A percentile compares a stretch with the other conserved stretches of the same genome.
Evolutionary conservation across 2,329 filamentous ascomycete species (phyloP).

Genomic region (Xylariaceae sp.): DNA sequence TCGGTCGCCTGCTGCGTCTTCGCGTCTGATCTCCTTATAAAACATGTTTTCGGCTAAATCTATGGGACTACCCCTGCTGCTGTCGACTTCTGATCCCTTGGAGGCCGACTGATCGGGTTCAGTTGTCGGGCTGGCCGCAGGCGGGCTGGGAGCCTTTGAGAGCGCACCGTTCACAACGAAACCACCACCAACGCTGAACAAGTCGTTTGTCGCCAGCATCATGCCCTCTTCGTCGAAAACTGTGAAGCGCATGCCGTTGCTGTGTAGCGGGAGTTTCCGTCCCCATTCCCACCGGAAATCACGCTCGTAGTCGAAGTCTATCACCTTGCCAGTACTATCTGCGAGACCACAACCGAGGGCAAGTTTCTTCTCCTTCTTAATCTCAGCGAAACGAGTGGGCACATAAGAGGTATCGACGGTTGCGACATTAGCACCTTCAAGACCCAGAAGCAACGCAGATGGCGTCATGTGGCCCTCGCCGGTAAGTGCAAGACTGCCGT

Average conservation of each 20-base stretch:
- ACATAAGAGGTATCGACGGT: constrained; percentile 48
- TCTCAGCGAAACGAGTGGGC: constrained; percentile 42
- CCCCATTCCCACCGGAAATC: constrained; percentile 52
- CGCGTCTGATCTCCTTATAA: constrained; percentile 47
- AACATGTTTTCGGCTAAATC: constrained; percentile 50
- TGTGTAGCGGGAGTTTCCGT: constrained; percentile 47
- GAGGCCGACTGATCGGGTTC: constrained; percentile 18
- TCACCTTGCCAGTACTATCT: constrained; percentile 40
- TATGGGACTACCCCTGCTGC: constrained; percentile 37
- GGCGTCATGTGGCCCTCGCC: constrained; percentile 52
- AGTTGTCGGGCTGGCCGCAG: constrained; percentile 13
- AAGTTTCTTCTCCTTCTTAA: constrained; percentile 44
- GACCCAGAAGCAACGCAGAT: constrained; percentile 45
- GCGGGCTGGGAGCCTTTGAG: constrained; percentile 38
- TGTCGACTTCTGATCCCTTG: constrained; percentile 26
- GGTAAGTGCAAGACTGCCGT: constrained; percentile 48
- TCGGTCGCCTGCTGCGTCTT: constrained; percentile 45
- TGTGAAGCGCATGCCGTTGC: constrained; percentile 50
- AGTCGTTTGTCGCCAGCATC: constrained; percentile 46
- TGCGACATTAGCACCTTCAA: constrained; percentile 48
- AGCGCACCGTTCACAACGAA: constrained; percentile 50
- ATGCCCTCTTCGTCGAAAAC: constrained; percentile 46
- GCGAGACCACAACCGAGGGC: constrained; percentile 41
- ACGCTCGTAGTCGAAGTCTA: constrained; percentile 46
- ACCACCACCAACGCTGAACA: constrained; percentile 50